Base-by-base conservation (phyloP, 2,329 filamentous ascomycete species). In the Fusarium subtropicale region DNA sequence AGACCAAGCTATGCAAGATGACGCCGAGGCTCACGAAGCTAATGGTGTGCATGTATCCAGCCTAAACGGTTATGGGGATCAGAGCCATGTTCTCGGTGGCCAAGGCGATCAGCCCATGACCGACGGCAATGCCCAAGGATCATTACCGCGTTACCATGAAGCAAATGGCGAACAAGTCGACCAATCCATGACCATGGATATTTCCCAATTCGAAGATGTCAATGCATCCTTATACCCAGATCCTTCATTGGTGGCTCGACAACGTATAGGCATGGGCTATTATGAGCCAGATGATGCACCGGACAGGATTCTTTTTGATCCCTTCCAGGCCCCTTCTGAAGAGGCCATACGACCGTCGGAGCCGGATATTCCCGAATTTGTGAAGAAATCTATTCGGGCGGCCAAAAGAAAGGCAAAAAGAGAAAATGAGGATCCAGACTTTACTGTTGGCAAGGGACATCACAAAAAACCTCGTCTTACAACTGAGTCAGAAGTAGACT, bases 281-380 rank as follows among this genome's bases (percentile, higher is more conserved):
- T 89, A 88, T 72, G 83, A 88, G 59, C 86, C 87, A 69, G 85
- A 87, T 62, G 85, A 87, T 68, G 83, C 82, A 24, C 82, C 84
- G 3, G 86, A 88, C 74, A 86, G 81, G 71, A 89, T 89, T 74
- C 75, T 89, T 5, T 89, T 89, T 60, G 85, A 89, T 66, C 84
- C 84, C 11, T 89, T 88, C 71, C 84, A 88, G 68, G 81, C 81
- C 30, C 87, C 86, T 7, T 78, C 83, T 15, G 79, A 81, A 6
- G 83, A 85, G 6, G 76, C 77, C 13, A 72, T 86, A 55, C 72
- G 76, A 34, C 73, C 78, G 7, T 79, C 82, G 11, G 81, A 86
- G 52, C 79, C 82, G 3, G 81, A 86, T 60, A 77, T 86, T 39
- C 82, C 86, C 8, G 86, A 88, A 42, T 86, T 82, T 53, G 79